Conservation (phyloP, 768 basidiomycete species). For the Russula sp. region DNA sequence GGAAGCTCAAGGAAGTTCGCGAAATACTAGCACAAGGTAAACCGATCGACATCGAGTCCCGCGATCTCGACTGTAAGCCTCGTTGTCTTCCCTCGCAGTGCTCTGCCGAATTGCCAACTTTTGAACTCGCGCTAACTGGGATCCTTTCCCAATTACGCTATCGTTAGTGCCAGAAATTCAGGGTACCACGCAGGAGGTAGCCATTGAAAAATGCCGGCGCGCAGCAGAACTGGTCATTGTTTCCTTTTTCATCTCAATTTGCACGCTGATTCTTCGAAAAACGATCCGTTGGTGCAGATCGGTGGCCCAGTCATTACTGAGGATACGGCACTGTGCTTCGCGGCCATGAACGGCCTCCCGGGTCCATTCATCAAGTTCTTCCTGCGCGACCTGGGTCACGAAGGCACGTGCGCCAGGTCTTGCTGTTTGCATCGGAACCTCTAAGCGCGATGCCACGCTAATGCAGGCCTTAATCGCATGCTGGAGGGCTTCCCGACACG, state of each 20-base stretch:
- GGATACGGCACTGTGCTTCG: slow-evolving; percentile 91
- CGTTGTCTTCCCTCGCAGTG: neutral
- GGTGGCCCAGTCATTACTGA: slow-evolving; percentile 68
- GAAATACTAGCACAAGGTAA: slow-evolving; percentile 66
- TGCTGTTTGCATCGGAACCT: neutral
- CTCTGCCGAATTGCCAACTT: neutral
- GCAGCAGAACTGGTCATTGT: slow-evolving; percentile 69
- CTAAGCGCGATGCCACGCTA: neutral
- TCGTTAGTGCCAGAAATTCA: slow-evolving; percentile 85
- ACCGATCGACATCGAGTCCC: slow-evolving; percentile 73
- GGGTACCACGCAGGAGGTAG: slow-evolving; percentile 87
- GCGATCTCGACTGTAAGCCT: slow-evolving; percentile 70
- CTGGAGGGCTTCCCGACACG: slow-evolving; percentile 71
- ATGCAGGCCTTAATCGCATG: slow-evolving; percentile 72
- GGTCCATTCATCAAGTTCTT: slow-evolving; percentile 98
- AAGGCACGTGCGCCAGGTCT: slow-evolving; percentile 46
- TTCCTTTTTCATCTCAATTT: neutral
- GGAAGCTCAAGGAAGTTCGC: slow-evolving; percentile 86
- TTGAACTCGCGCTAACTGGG: neutral
- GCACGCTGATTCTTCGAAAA: neutral
- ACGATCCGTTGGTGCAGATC: slow-evolving; percentile 29
- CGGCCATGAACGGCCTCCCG: slow-evolving; percentile 84
- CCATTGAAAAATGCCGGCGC: slow-evolving; percentile 74
- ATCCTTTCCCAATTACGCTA: neutral
- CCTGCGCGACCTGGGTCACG: slow-evolving; percentile 73